Percentiles rank a stretch among this genome's conserved stretches.
Evolutionary conservation across 352 stramenopile species (phyloP).

Genomic region (Phytopythium ostracodes): DNA sequence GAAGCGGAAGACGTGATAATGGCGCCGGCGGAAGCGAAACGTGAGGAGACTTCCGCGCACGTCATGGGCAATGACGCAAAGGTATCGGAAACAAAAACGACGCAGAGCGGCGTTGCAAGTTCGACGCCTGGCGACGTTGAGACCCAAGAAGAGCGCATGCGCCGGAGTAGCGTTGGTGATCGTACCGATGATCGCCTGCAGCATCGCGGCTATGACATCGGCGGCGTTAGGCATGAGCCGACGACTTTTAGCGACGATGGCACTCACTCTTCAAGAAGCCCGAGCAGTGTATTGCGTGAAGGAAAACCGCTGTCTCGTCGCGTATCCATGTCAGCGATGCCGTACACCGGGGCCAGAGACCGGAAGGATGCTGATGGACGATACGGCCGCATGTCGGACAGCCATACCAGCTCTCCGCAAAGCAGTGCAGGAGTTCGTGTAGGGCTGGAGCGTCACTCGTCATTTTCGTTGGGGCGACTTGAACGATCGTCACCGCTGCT

Average conservation of each 20-base stretch:
- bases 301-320: slow-evolving; percentile 1
- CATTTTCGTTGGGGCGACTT: slow-evolving; percentile 13
- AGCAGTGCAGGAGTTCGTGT: not conserved
- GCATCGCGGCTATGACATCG: not conserved
- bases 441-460: slow-evolving; percentile 32
- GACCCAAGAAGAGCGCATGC: not conserved
- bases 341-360: not conserved
- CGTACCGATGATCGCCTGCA: not conserved
- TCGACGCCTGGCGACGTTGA: not conserved
- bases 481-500: slow-evolving; percentile 1
- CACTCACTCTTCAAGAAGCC: not conserved
- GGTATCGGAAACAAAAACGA: not conserved
- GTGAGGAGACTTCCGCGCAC: not conserved
- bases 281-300: not conserved
- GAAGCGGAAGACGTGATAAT: not conserved
- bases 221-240: not conserved
- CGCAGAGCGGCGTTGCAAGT: not conserved
- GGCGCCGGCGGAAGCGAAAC: not conserved
- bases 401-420: not conserved
- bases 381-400: not conserved
- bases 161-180: not conserved
- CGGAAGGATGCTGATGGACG: slow-evolving; percentile 7
- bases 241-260: not conserved
- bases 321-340: slow-evolving; percentile 6
- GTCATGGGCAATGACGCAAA: not conserved